Conservation (phyloP, 768 basidiomycete species). For the Pleurotus platypus region DNA sequence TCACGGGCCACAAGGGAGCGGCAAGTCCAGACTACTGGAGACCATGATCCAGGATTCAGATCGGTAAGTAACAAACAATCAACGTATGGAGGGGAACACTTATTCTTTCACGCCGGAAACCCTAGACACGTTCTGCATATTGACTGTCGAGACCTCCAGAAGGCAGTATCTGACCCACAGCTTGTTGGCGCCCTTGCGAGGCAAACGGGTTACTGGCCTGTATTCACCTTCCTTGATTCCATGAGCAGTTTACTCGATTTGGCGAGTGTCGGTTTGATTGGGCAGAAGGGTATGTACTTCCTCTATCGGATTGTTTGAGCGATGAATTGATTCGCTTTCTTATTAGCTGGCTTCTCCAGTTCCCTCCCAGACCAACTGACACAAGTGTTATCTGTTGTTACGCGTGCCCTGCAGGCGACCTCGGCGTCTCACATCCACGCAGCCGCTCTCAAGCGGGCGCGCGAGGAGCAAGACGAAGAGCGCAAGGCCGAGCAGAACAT, state of each 20-base stretch:
- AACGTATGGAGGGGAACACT: background rate
- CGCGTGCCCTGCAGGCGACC: conserved; percentile 65
- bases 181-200: conserved; percentile 66
- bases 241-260: conserved; percentile 83
- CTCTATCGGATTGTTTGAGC: background rate
- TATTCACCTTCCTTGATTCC: conserved; percentile 82
- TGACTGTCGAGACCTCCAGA: conserved; percentile 76
- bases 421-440: conserved; percentile 41
- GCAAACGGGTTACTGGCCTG: conserved; percentile 88
- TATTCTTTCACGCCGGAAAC: background rate
- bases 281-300: conserved; percentile 69
- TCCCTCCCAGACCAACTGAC: conserved; percentile 81
- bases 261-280: conserved; percentile 91
- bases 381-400: conserved; percentile 78
- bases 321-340: background rate
- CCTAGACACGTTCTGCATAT: conserved; percentile 70
- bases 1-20: conserved; percentile 82
- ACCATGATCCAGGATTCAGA: conserved; percentile 46
- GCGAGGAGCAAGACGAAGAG: conserved; percentile 33
- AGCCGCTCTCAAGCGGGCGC: conserved; percentile 34
- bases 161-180: conserved; percentile 63
- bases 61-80: conserved; percentile 35
- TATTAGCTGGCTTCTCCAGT: conserved; percentile 74
- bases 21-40: conserved; percentile 62
- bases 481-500: conserved; percentile 33